Conservation (phyloP, 2,329 filamentous ascomycete genomes). For the Xylaria sp. region DNA sequence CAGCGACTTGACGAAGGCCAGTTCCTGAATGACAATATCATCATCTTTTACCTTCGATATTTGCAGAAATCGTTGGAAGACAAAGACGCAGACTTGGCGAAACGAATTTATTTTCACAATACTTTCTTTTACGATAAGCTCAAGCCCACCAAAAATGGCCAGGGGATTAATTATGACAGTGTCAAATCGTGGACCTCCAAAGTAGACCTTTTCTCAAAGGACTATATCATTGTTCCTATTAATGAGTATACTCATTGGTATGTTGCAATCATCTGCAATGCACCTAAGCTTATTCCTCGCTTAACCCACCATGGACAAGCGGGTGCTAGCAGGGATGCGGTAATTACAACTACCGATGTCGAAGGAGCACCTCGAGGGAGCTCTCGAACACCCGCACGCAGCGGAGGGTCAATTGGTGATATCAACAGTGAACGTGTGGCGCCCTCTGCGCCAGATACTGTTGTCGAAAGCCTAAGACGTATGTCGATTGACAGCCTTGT, state of each 20-base stretch:
- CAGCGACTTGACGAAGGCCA: slow-evolving; percentile 82
- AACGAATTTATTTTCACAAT: slow-evolving; percentile 87
- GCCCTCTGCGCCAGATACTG: slow-evolving; percentile 32
- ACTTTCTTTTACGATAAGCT: slow-evolving; percentile 90
- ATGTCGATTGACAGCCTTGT: slow-evolving; percentile 46
- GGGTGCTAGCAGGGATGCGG: slow-evolving; percentile 10
- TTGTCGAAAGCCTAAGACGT: slow-evolving; percentile 43
- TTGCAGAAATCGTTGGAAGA: slow-evolving; percentile 71
- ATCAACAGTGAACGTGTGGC: background rate
- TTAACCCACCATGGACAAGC: slow-evolving; percentile 19
- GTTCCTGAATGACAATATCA: slow-evolving; percentile 91
- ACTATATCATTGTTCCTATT: slow-evolving; percentile 92
- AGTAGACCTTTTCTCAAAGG: slow-evolving; percentile 84
- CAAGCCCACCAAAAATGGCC: slow-evolving; percentile 65
- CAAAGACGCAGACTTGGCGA: slow-evolving; percentile 64
- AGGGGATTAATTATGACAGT: slow-evolving; percentile 80
- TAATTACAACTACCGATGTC: slow-evolving; percentile 34
- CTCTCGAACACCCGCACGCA: background rate
- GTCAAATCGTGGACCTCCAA: slow-evolving; percentile 90
- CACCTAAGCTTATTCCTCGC: slow-evolving; percentile 68
- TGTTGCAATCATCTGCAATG: slow-evolving; percentile 92
- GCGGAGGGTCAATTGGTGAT: background rate
- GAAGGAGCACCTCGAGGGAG: background rate
- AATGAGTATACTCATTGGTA: slow-evolving; percentile 94
- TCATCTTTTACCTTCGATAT: slow-evolving; percentile 86